A percentile compares a stretch with the other conserved stretches of the same genome.
phyloP scores from a whole-genome alignment of 2,329 filamentous ascomycete genomes.

The Cladophialophora psammophila region DNA sequence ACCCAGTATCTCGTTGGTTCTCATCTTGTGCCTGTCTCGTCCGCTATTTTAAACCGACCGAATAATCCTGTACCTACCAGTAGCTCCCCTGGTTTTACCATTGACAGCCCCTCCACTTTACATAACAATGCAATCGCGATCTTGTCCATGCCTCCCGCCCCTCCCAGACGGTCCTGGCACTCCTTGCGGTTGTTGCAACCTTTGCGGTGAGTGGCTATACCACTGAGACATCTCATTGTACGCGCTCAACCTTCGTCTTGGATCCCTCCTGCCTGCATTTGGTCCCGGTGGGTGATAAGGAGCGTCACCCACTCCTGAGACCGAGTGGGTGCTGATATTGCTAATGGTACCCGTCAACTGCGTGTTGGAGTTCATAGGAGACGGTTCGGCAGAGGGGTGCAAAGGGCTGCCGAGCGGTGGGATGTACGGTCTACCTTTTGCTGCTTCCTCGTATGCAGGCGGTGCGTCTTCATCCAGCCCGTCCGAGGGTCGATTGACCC shows the following conservation, averaged over 20 bases:
- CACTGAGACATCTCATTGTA: conserved; percentile 33
- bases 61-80: neutral
- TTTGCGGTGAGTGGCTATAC: conserved; percentile 17
- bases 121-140: conserved; percentile 37
- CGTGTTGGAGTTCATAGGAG: conserved; percentile 33
- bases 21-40: neutral
- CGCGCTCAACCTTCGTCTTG: conserved; percentile 30
- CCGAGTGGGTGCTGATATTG: conserved; percentile 29
- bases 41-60: neutral
- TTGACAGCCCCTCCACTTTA: neutral
- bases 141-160: conserved; percentile 15
- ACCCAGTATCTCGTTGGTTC: neutral
- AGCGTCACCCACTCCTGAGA: conserved; percentile 7
- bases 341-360: conserved; percentile 37
- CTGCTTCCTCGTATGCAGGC: conserved; percentile 71
- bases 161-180: conserved; percentile 5
- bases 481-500: conserved; percentile 42
- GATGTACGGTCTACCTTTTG: conserved; percentile 63
- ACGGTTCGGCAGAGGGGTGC: conserved; percentile 44
- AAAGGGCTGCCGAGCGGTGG: conserved; percentile 57
- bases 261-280: conserved; percentile 30
- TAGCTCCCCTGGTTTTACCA: no score
- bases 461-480: conserved; percentile 60
- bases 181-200: conserved; percentile 15
- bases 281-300: conserved; percentile 35